A percentile compares a stretch with the other conserved stretches of the same genome.
Evolutionary conservation across 805 yeast genomes (phyloP).

Genomic region (Ogataea ramenticola): DNA sequence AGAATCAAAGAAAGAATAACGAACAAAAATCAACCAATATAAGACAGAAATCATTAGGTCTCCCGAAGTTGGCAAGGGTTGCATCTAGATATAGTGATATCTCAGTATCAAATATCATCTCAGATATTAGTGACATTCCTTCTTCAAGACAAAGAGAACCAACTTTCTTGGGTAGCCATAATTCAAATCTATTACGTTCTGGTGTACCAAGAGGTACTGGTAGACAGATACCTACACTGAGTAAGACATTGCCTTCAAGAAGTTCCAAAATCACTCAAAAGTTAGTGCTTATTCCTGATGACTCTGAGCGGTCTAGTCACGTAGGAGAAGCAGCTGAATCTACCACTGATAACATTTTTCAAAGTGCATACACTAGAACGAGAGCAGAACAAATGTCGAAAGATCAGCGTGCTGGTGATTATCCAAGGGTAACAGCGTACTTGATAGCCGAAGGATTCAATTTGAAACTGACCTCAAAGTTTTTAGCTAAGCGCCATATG

Average conservation of each 20-base stretch:
- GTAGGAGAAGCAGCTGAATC: slow-evolving; percentile 14
- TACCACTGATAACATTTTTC: slow-evolving; percentile 29
- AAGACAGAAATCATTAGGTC: not conserved
- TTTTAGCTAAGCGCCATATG: slow-evolving; percentile 63
- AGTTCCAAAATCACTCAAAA: slow-evolving; percentile 83
- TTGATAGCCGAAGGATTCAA: slow-evolving; percentile 79
- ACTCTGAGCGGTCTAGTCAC: slow-evolving; percentile 19
- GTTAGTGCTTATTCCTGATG: slow-evolving; percentile 78
- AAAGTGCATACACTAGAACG: slow-evolving; percentile 22
- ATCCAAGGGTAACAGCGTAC: slow-evolving; percentile 87
- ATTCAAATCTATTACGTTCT: slow-evolving; percentile 7
- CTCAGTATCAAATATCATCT: slow-evolving; percentile 71
- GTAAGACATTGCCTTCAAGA: slow-evolving; percentile 57
- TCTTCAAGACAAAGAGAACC: slow-evolving; percentile 45
- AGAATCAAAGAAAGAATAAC: not conserved
- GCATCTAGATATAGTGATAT: slow-evolving; percentile 59
- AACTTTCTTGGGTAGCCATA: slow-evolving; percentile 13
- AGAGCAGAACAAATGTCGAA: slow-evolving; percentile 52
- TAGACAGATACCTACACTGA: slow-evolving; percentile 36
- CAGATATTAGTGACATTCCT: slow-evolving; percentile 81
- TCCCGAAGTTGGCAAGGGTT: not conserved
- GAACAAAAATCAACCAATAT: not conserved
- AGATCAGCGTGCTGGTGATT: slow-evolving; percentile 52
- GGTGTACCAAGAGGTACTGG: slow-evolving; percentile 11
- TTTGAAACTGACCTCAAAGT: slow-evolving; percentile 53